phyloP scores from a whole-genome alignment of 2,329 filamentous ascomycete genomes.

The Cordyceps militaris region DNA sequence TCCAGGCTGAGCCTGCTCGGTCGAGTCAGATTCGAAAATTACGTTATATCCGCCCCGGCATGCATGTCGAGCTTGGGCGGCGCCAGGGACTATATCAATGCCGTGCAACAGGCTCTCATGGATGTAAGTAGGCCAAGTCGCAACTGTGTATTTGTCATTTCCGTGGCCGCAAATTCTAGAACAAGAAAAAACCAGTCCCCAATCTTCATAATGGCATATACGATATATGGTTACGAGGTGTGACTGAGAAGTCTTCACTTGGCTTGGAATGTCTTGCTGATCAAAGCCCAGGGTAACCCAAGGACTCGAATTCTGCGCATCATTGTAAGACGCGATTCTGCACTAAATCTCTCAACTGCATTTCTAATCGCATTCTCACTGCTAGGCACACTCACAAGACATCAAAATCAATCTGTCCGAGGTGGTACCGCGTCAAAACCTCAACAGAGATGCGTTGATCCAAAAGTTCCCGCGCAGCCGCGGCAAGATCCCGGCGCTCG shows the following conservation, averaged over 20 bases:
- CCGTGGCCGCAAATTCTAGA: no score
- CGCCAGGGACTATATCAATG: neutral
- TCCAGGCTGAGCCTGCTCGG: neutral
- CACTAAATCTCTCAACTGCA: no score
- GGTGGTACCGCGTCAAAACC: conserved; percentile 1
- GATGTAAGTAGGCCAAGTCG: neutral
- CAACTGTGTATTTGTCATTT: neutral
- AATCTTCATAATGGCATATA: neutral
- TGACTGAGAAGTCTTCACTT: no score
- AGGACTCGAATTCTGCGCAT: neutral
- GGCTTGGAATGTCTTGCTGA: neutral
- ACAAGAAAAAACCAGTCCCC: neutral
- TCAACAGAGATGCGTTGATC: neutral
- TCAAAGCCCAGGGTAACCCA: neutral
- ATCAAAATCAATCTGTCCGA: neutral
- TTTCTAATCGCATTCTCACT: neutral
- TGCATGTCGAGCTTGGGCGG: neutral
- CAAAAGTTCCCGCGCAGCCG: neutral
- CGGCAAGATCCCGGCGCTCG: conserved; percentile 8
- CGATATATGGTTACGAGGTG: conserved; percentile 2
- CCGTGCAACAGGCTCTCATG: neutral
- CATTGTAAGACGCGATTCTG: neutral
- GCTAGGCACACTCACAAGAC: neutral
- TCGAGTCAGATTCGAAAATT: neutral
- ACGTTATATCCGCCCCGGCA: neutral